Percentiles rank a stretch among this genome's conserved stretches.
These are phyloP conservation scores for Neospora caninum DNA, from an alignment of 169 alveolate genomes.

Conservation along the genomic window DNA sequence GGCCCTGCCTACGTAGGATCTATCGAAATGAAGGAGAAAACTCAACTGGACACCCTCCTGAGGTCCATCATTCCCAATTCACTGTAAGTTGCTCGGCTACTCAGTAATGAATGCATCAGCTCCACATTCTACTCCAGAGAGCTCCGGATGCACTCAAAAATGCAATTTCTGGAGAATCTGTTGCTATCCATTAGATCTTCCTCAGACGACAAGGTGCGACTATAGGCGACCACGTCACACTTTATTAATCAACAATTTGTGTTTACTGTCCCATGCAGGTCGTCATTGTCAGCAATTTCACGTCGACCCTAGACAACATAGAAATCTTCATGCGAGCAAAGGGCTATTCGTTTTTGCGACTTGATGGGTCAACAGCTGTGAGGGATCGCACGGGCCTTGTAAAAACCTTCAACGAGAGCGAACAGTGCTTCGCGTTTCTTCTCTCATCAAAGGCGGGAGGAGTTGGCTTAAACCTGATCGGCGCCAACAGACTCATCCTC, in stretches of 20 bases:
- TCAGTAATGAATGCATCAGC: background rate
- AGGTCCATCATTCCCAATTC: background rate
- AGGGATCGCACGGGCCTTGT: background rate
- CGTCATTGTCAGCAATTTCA: constrained; percentile 53
- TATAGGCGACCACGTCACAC: background rate
- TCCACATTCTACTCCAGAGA: background rate
- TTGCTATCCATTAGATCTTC: background rate
- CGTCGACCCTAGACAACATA: constrained; percentile 27
- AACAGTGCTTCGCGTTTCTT: background rate
- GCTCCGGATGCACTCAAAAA: background rate
- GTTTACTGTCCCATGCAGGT: constrained; percentile 15
- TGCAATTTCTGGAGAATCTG: background rate
- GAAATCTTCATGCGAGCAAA: background rate
- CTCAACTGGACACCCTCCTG: background rate
- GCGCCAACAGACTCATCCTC: constrained; percentile 45
- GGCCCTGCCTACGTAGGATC: background rate
- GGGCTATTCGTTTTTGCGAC: constrained; percentile 4
- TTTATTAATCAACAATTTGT: background rate
- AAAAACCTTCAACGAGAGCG: constrained; percentile 3
- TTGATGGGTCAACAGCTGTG: constrained; percentile 47
- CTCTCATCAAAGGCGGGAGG: constrained; percentile 61
- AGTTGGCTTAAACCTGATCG: constrained; percentile 43
- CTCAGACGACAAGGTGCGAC: background rate
- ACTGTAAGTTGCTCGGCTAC: background rate
- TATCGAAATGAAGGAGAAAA: background rate